phyloP scores from a whole-genome alignment of 2,329 filamentous ascomycete species.

The Torrubiella hemipterigena region DNA sequence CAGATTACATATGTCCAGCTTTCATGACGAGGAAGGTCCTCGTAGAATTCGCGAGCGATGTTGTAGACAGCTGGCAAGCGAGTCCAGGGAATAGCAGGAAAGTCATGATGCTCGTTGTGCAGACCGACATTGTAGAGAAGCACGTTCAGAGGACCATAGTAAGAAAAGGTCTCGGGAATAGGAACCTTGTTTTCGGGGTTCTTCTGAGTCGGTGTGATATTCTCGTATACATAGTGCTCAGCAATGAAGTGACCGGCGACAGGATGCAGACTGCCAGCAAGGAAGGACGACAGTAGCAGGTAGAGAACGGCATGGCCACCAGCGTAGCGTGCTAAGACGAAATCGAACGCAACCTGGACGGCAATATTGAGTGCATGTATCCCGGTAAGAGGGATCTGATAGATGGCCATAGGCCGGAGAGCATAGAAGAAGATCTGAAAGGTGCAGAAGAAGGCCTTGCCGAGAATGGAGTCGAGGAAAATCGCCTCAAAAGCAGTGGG shows the following conservation, averaged over 20 bases:
- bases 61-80: conserved; percentile 63
- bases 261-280: conserved; percentile 87
- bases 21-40: conserved; percentile 70
- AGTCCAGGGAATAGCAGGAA: conserved; percentile 94
- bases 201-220: conserved; percentile 39
- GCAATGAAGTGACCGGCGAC: conserved; percentile 97
- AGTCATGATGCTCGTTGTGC: conserved; percentile 99
- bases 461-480: conserved; percentile 86
- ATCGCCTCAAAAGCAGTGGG: conserved; percentile 84
- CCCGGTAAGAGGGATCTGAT: conserved; percentile 74
- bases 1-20: conserved; percentile 92
- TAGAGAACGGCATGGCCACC: conserved; percentile 63
- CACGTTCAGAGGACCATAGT: conserved; percentile 87
- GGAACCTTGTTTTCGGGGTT: conserved; percentile 49
- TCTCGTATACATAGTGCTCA: conserved; percentile 81
- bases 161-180: conserved; percentile 89
- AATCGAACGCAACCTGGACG: conserved; percentile 70
- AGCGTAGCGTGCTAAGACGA: conserved; percentile 46
- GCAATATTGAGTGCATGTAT: conserved; percentile 75
- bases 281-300: conserved; percentile 78
- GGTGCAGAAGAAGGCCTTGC: conserved; percentile 97
- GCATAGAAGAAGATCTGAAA: conserved; percentile 99
- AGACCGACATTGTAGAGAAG: conserved; percentile 95
- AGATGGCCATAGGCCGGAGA: conserved; percentile 87
- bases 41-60: conserved; percentile 86